These are phyloP conservation scores for Blastobotrys proliferans DNA, from an alignment of 1,139 yeast genomes.

Conservation along the genomic window DNA sequence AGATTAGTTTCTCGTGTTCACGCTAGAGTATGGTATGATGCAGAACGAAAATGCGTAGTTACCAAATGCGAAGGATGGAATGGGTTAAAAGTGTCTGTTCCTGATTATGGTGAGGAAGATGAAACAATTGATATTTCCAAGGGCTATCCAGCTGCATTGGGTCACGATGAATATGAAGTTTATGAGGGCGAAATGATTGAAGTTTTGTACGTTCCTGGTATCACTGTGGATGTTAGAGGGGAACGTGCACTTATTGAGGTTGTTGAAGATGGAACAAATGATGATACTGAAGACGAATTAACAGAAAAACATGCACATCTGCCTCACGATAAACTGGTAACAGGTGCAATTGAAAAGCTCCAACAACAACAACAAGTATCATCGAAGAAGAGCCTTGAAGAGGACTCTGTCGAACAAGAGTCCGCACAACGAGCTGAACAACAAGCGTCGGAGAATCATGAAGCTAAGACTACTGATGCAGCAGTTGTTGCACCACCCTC, in stretches of 20 bases:
- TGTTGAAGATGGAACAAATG: conserved; percentile 39
- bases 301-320: too few species aligned
- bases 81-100: conserved; percentile 62
- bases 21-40: conserved; percentile 39
- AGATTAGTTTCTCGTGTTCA: conserved; percentile 69
- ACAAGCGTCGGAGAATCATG: background rate
- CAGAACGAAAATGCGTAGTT: conserved; percentile 28
- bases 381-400: background rate
- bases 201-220: conserved; percentile 53
- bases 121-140: conserved; percentile 5
- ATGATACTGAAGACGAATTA: conserved; percentile 35
- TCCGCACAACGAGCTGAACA: background rate
- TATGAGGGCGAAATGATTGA: conserved; percentile 48
- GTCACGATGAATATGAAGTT: conserved; percentile 37
- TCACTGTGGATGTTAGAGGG: conserved; percentile 59
- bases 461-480: background rate
- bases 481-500: background rate
- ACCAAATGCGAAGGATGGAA: conserved; percentile 67
- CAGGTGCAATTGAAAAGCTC: too few species aligned
- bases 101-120: conserved; percentile 31
- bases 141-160: conserved; percentile 24
- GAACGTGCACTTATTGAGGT: conserved; percentile 55
- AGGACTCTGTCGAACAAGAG: too few species aligned
- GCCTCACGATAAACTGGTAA: too few species aligned
- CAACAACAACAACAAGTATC: too few species aligned